Percentiles rank a stretch among this genome's conserved stretches.
Evolutionary conservation across 306 rosid species (phyloP).

Genomic region (Sphenostylis stenocarpa): DNA sequence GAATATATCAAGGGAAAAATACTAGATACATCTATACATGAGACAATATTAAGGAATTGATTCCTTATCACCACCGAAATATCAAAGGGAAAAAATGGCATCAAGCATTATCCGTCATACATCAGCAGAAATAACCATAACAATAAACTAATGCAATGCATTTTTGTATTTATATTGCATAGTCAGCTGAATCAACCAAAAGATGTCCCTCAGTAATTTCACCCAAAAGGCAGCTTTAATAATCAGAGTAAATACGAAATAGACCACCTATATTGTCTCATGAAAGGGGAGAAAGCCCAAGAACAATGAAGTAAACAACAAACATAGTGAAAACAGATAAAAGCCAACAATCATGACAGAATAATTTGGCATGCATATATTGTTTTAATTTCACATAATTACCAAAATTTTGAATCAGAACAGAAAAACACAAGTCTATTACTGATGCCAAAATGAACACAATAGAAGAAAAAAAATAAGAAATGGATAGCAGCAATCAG

Average conservation of each 20-base stretch:
- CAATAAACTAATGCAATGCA: not conserved
- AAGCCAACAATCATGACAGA: slow-evolving; percentile 2
- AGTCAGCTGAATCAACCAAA: not conserved
- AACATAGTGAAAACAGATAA: not conserved
- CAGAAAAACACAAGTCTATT: slow-evolving; percentile 4
- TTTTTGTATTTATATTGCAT: slow-evolving; percentile 6
- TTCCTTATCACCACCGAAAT: slow-evolving; percentile 17
- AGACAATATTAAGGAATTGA: slow-evolving; percentile 16
- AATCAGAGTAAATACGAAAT: slow-evolving; percentile 19
- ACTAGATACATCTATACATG: not conserved
- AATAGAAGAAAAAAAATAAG: not conserved
- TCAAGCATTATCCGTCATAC: not conserved
- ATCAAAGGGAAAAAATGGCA: slow-evolving; percentile 18
- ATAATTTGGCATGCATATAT: not conserved
- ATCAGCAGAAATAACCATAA: slow-evolving; percentile 11
- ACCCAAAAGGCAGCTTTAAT: slow-evolving; percentile 9
- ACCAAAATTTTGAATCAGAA: not conserved
- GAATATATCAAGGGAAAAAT: not conserved
- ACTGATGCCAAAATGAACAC: slow-evolving; percentile 9
- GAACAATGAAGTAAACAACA: not conserved
- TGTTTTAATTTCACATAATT: slow-evolving; percentile 8
- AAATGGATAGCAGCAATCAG: slow-evolving; percentile 27
- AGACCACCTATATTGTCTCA: not conserved
- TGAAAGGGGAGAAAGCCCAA: not conserved
- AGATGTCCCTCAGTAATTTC: slow-evolving; percentile 11